phyloP scores from a whole-genome alignment of 805 yeast species.

The Dipodascus geniculatus region DNA sequence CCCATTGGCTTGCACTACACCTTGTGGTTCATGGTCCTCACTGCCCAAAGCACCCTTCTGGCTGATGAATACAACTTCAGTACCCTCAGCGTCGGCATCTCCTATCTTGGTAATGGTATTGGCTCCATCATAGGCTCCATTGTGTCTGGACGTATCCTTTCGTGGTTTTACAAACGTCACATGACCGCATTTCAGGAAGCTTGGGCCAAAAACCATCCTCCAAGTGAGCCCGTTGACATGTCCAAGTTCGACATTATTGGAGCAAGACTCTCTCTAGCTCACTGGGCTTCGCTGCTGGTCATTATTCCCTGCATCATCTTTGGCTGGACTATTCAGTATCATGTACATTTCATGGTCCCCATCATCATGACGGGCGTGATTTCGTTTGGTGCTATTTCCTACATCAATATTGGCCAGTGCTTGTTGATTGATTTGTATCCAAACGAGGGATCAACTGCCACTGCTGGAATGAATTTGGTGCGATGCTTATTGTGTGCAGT shows the following conservation, averaged over 20 bases:
- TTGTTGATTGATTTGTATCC: slow-evolving; percentile 72
- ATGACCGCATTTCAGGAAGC: slow-evolving; percentile 3
- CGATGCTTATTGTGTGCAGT: slow-evolving; percentile 67
- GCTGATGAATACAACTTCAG: slow-evolving; percentile 38
- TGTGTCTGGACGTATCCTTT: slow-evolving; percentile 43
- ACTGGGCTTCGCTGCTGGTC: slow-evolving; percentile 30
- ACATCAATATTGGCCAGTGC: slow-evolving; percentile 48
- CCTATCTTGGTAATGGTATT: slow-evolving; percentile 65
- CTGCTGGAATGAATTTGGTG: slow-evolving; percentile 58
- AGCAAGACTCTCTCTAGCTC: slow-evolving; percentile 40
- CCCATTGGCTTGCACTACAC: slow-evolving; percentile 57
- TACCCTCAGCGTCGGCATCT: slow-evolving; percentile 50
- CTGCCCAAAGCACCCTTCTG: slow-evolving; percentile 49
- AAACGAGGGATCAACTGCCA: slow-evolving; percentile 54
- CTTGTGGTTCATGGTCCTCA: slow-evolving; percentile 57
- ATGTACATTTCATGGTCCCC: slow-evolving; percentile 40
- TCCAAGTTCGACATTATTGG: slow-evolving; percentile 42
- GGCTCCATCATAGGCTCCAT: slow-evolving; percentile 55
- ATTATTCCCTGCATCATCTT: slow-evolving; percentile 36
- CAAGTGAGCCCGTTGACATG: slow-evolving; percentile 20
- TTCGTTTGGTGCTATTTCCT: slow-evolving; percentile 47
- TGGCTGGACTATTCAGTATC: slow-evolving; percentile 61
- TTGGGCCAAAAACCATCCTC: slow-evolving; percentile 14
- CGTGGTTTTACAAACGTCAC: slow-evolving; percentile 34
- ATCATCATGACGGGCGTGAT: slow-evolving; percentile 46